Conservation (phyloP, 1,284 basidiomycete species). For the Rhodofomes roseus region DNA sequence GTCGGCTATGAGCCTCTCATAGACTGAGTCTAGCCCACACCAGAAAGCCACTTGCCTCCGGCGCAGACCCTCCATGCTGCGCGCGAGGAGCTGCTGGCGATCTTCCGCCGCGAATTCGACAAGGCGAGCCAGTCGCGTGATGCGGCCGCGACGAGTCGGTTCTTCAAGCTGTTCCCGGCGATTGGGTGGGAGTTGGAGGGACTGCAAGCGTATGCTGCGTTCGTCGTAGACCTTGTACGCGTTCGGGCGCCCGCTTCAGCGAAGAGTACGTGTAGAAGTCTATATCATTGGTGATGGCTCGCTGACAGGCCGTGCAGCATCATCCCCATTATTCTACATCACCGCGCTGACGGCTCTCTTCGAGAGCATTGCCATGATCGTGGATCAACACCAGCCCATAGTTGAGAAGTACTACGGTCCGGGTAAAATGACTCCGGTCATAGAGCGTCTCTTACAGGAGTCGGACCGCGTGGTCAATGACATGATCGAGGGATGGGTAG, state of each 20-base stretch:
- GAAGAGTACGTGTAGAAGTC: conserved; percentile 57
- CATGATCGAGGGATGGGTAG: conserved; percentile 85
- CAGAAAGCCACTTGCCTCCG: conserved; percentile 84
- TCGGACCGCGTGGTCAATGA: conserved; percentile 81
- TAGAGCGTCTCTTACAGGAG: conserved; percentile 77
- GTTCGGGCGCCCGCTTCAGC: conserved; percentile 71
- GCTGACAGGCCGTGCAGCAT: conserved; percentile 46
- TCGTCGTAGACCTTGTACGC: conserved; percentile 89
- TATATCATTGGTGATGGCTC: conserved; percentile 9
- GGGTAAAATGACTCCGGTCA: conserved; percentile 83
- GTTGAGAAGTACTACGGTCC: conserved; percentile 96
- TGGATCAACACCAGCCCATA: conserved; percentile 95
- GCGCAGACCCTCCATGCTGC: conserved; percentile 77
- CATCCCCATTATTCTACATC: conserved; percentile 87
- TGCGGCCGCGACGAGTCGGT: conserved; percentile 86
- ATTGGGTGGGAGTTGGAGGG: conserved; percentile 92
- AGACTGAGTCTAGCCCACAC: conserved; percentile 66
- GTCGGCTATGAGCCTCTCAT: conserved; percentile 7
- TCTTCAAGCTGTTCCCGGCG: conserved; percentile 95
- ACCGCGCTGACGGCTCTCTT: conserved; percentile 86
- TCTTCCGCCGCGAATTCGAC: conserved; percentile 79
- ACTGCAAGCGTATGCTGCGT: conserved; percentile 89
- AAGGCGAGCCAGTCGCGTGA: conserved; percentile 77
- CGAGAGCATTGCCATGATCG: conserved; percentile 92
- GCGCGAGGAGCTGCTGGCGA: conserved; percentile 70